These are phyloP conservation scores for Piromyces finnis DNA, from an alignment of 192 early-diverging fungal genomes.

Conservation along the genomic window DNA sequence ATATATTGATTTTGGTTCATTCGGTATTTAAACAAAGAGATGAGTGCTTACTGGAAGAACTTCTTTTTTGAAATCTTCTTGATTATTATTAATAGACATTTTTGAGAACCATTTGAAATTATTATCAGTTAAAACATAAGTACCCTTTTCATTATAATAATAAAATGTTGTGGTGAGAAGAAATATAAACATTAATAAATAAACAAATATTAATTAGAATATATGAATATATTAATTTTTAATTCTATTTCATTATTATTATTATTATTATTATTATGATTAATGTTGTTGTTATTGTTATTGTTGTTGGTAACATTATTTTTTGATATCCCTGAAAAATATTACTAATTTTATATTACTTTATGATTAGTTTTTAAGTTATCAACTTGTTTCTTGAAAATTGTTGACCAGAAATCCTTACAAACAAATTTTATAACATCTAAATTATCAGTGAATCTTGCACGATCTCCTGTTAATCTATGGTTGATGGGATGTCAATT, in stretches of 20 bases:
- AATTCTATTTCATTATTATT: no score
- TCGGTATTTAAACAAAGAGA: no score
- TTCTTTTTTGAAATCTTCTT: slow-evolving; percentile 53
- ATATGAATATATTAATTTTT: no score
- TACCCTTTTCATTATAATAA: slow-evolving; percentile 35
- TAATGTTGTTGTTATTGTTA: no score
- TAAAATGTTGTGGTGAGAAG: no score
- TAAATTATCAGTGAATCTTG: slow-evolving; percentile 79
- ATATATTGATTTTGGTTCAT: no score
- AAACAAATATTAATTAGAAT: no score
- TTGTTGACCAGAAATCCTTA: slow-evolving; percentile 88
- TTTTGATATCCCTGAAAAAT: no score
- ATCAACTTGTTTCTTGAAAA: slow-evolving; percentile 96
- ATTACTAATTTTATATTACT: slow-evolving; percentile 25
- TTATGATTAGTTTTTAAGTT: slow-evolving; percentile 98
- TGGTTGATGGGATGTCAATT: no score
- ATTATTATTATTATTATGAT: no score
- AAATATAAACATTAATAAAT: no score
- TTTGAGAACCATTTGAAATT: slow-evolving; percentile 86
- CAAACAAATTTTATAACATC: slow-evolving; percentile 98
- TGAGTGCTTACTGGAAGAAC: slow-evolving; percentile 65
- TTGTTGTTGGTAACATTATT: no score
- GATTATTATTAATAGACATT: slow-evolving; percentile 69
- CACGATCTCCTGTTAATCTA: slow-evolving; percentile 66
- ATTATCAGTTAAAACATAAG: slow-evolving; percentile 96